Conservation (phyloP, 371 early-diverging fungal species). For the Syncephalastrum contaminatum region DNA sequence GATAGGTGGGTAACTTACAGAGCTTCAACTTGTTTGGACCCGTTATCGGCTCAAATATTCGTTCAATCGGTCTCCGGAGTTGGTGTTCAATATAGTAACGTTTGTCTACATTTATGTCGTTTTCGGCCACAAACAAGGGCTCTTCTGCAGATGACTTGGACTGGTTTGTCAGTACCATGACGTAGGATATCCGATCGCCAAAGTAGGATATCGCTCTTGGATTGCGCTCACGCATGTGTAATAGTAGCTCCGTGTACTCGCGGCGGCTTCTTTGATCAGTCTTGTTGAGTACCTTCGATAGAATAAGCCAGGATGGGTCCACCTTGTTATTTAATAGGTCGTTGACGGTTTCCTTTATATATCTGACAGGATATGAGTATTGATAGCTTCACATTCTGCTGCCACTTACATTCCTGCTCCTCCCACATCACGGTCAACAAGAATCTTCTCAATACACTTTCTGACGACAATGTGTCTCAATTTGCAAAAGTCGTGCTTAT, state of each 20-base stretch:
- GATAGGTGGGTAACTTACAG: too few relatives aligned
- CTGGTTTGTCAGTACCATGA: too few relatives aligned
- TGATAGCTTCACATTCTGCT: too few relatives aligned
- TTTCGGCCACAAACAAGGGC: constrained; percentile 98
- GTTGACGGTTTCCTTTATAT: constrained; percentile 86
- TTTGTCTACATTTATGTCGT: constrained; percentile 99
- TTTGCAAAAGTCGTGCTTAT: too few relatives aligned
- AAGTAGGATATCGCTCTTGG: too few relatives aligned
- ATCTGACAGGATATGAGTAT: constrained; percentile 37
- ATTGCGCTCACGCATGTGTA: constrained; percentile 91
- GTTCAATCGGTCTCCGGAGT: constrained; percentile 93
- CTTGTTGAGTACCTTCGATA: constrained; percentile 97
- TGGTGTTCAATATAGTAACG: constrained; percentile 99
- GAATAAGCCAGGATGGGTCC: constrained; percentile 97
- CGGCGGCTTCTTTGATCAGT: constrained; percentile 70
- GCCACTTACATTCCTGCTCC: constrained; percentile 81
- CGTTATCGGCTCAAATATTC: constrained; percentile 99
- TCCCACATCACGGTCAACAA: constrained; percentile 90
- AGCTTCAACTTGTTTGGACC: constrained; percentile 35
- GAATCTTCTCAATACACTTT: constrained; percentile 88
- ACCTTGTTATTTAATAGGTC: constrained; percentile 96
- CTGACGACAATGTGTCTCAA: constrained; percentile 72
- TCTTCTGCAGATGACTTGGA: constrained; percentile 74
- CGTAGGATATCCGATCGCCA: too few relatives aligned
- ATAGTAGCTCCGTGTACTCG: too few relatives aligned